These are phyloP conservation scores for Picea glauca DNA, from an alignment of 75 land plant species.

Conservation along the genomic window DNA sequence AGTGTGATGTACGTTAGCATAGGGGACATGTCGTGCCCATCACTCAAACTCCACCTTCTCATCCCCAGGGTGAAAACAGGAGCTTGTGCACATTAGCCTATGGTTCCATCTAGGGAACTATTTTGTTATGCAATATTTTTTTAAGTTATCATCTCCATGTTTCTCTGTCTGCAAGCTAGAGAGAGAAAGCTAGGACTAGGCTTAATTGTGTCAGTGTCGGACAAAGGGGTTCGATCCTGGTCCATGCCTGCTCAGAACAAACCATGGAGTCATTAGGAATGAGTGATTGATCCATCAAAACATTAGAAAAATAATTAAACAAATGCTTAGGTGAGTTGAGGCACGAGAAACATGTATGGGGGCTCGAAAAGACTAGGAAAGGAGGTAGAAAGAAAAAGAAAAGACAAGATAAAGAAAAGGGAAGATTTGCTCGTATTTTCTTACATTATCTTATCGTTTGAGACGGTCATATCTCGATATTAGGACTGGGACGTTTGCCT, in stretches of 20 bases:
- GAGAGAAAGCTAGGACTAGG: not conserved
- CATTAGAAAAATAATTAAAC: not conserved
- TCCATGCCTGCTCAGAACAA: not conserved
- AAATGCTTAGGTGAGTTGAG: no score
- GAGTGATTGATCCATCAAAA: not conserved
- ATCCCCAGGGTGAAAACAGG: not conserved
- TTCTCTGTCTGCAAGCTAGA: not conserved
- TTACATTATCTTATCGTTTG: not conserved
- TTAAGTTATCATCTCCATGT: not conserved
- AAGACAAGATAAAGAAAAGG: not conserved
- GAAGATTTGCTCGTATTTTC: not conserved
- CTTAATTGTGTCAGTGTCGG: constrained; percentile 6
- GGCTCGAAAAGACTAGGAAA: not conserved
- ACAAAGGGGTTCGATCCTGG: not conserved
- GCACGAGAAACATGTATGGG: not conserved
- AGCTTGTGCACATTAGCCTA: not conserved
- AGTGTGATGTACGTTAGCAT: not conserved
- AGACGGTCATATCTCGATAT: not conserved
- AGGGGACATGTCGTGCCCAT: not conserved
- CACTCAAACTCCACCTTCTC: constrained; percentile 5
- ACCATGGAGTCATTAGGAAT: not conserved
- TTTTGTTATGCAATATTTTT: no score
- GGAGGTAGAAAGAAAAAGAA: not conserved
- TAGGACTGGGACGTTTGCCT: not conserved
- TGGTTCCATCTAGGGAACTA: no score